Percentiles rank a stretch among this genome's conserved stretches.
Conservation (phyloP, 2,329 filamentous ascomycete species). For the Bipolaris bicolor region DNA sequence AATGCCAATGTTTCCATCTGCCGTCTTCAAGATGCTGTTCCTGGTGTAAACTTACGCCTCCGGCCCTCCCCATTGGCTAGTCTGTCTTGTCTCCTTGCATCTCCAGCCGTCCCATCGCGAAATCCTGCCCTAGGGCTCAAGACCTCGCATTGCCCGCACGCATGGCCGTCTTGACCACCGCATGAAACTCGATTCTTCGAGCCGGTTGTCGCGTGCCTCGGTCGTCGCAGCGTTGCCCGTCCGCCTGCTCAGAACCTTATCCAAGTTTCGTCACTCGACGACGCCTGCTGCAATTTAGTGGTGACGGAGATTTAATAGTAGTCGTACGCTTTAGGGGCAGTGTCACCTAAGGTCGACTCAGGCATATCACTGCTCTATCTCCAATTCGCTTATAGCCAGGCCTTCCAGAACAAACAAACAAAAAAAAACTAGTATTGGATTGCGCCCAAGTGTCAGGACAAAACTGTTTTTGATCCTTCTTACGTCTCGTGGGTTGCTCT, state of each 20-base stretch:
- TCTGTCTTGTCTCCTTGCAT: slow-evolving; percentile 3
- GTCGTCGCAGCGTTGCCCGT: slow-evolving; percentile 4
- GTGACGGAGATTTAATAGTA: slow-evolving; percentile 29
- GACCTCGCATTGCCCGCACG: slow-evolving; percentile 7
- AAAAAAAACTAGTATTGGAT: slow-evolving; percentile 2
- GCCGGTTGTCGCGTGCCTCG: slow-evolving; percentile 20
- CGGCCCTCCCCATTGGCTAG: slow-evolving; percentile 22
- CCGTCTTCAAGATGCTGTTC: slow-evolving; percentile 18
- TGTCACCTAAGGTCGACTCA: slow-evolving; percentile 22
- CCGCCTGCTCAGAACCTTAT: slow-evolving; percentile 15
- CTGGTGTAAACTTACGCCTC: slow-evolving; percentile 14
- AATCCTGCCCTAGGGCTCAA: slow-evolving; percentile 16
- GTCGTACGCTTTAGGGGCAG: slow-evolving; percentile 35
- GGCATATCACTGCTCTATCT: slow-evolving; percentile 4
- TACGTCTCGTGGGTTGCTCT: slow-evolving; percentile 17
- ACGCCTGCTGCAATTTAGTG: slow-evolving; percentile 12
- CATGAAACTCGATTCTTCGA: slow-evolving; percentile 15
- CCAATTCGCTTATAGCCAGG: slow-evolving; percentile 14
- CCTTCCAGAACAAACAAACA: neutral
- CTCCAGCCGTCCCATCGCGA: slow-evolving; percentile 21
- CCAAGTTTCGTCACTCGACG: slow-evolving; percentile 18
- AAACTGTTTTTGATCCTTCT: slow-evolving; percentile 11
- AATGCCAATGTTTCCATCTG: slow-evolving; percentile 13
- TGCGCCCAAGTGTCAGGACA: slow-evolving; percentile 5
- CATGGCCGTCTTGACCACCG: neutral